Evolutionary conservation across 106 monocot genomes (phyloP), one percentile per base, ranked within the genome.

Genomic region (Posidonia australis): DNA sequence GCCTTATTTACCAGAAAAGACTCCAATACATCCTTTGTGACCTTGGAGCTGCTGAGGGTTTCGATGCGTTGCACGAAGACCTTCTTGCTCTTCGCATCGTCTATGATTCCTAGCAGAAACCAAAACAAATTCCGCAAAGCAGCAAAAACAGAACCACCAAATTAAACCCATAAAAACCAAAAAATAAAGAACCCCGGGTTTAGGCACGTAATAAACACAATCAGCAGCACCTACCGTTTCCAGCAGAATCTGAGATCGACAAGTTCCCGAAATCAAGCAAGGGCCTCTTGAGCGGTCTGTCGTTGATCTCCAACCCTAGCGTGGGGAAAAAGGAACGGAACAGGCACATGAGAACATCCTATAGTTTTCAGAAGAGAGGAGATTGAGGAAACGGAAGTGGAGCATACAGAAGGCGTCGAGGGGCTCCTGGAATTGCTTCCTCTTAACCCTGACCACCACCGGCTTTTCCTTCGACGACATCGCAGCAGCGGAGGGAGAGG

Each of bases 251-350:
- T 0, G 69, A 59, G 17, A 70, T 45, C 43, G 58, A 70, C 11
- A 70, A 44, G 45, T 20, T 28, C n/a, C 46, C 45, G 22, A 69
- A 46, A 25, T 69, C 69, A 44, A 69, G 28, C 24, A 69, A 13
- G 5, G 57, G 58, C 59, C 30, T 24, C 21, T 69, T 69, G 28
- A 9, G 58, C 2, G 69, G 69, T 43, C 69, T 69, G 16, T 60
- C 69, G 20, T 70, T 70, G 45, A 70, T 70, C 69, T 70, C 69
- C 46, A 70, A 47, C 69, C 69, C 61, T 62, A 43, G 20, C 7
- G 21, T 6, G 16, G 17, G 9, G 29, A 66, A 27, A 26, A 65
- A 21, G 28, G 5, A 46, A 21, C 2, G 7, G 7, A 44, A 23
- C 43, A 64, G 13, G 3, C n/a, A 46, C 2, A n/a, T 2, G 48